A percentile compares a stretch with the other conserved stretches of the same genome.
These are phyloP conservation scores for Colletotrichum endophyticum DNA, from an alignment of 2,329 filamentous ascomycete species.

Conservation along the genomic window DNA sequence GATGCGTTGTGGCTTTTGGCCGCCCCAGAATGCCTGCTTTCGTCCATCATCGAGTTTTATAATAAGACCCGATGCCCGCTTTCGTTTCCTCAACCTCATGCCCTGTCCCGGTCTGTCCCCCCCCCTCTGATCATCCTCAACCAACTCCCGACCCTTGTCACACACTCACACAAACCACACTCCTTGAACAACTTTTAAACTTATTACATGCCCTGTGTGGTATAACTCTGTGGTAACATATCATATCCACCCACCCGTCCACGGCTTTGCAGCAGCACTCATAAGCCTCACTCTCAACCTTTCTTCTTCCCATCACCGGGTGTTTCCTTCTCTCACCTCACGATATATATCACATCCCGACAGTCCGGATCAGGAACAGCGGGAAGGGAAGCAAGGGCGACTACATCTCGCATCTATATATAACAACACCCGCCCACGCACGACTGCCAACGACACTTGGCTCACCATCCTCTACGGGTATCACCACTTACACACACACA, in stretches of 20 bases:
- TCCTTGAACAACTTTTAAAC: not conserved
- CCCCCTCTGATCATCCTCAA: not conserved
- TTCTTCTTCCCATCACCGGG: not conserved
- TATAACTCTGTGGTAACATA: conserved; percentile 4
- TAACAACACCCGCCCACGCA: not conserved
- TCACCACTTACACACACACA: not conserved
- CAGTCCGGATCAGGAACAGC: not conserved
- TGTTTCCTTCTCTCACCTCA: not conserved
- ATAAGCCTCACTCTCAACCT: not conserved
- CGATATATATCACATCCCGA: not conserved
- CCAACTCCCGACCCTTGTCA: conserved; percentile 8
- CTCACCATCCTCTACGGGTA: not conserved
- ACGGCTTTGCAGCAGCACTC: not conserved
- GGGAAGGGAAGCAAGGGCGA: not conserved
- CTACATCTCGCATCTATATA: not conserved
- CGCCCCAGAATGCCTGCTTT: conserved; percentile 11
- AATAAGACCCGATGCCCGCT: conserved; percentile 18
- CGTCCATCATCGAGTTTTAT: conserved; percentile 15
- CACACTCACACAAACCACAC: not conserved
- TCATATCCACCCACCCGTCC: not conserved
- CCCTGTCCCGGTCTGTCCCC: not conserved
- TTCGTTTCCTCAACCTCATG: not conserved
- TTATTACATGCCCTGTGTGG: conserved; percentile 6
- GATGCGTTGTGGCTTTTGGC: not conserved
- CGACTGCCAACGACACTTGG: not conserved